Evolutionary conservation across 306 rosid species (phyloP).

Genomic region (Senna siamea): DNA sequence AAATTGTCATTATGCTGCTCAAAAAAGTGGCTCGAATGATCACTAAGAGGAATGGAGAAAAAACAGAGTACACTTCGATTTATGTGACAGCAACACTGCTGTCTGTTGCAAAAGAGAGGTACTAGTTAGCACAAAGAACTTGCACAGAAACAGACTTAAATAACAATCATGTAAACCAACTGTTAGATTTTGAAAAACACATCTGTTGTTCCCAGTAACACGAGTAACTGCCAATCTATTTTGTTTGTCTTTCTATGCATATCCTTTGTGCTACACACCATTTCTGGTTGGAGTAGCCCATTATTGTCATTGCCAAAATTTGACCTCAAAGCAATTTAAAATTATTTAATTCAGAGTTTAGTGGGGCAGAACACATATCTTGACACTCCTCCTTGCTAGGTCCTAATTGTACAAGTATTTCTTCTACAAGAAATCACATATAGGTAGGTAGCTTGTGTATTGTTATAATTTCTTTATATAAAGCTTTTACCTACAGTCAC

Average conservation of each 20-base stretch:
- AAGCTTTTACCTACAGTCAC: constrained; percentile 24
- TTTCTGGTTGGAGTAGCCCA: constrained; percentile 7
- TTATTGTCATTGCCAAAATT: not conserved
- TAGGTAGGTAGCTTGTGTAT: not conserved
- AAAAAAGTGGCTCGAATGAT: not conserved
- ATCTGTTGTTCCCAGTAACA: not conserved
- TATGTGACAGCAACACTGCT: constrained; percentile 20
- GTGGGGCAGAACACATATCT: not conserved
- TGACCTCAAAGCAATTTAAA: not conserved
- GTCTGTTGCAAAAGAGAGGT: not conserved
- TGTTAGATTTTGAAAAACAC: not conserved
- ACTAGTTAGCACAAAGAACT: not conserved
- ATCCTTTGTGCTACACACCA: not conserved
- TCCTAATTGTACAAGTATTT: not conserved
- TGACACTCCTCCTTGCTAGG: not conserved
- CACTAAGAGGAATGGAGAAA: not conserved
- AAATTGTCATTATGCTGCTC: constrained; percentile 13
- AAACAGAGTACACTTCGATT: constrained; percentile 16
- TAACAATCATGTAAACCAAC: not conserved
- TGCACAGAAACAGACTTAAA: not conserved
- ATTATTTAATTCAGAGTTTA: not conserved
- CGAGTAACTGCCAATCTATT: not conserved
- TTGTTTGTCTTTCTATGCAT: not conserved
- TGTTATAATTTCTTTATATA: constrained; percentile 22
- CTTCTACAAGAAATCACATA: not conserved